phyloP scores from a whole-genome alignment of 1,284 basidiomycete species.

The Tetrapyrgos nigripes region DNA sequence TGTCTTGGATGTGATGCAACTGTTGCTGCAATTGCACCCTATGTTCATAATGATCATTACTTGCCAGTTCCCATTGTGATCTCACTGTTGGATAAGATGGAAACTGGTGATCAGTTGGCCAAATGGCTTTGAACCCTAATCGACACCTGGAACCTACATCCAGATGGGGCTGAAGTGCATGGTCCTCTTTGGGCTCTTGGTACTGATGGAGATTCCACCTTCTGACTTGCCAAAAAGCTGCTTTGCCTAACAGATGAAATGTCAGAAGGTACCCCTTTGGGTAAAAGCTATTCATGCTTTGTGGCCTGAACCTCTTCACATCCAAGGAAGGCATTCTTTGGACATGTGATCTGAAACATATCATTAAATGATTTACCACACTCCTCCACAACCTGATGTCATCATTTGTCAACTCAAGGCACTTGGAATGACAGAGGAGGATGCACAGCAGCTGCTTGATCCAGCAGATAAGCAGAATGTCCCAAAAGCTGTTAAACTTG shows the following conservation, averaged over 20 bases:
- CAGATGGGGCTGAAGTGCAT: constrained; percentile 21
- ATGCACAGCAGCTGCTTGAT: constrained; percentile 26
- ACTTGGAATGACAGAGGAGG: constrained; percentile 15
- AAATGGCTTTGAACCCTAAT: constrained; percentile 23
- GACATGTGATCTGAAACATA: constrained; percentile 37
- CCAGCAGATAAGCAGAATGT: constrained; percentile 39
- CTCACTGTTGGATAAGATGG: constrained; percentile 31
- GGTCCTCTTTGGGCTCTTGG: constrained; percentile 29
- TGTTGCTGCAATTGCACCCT: constrained; percentile 31
- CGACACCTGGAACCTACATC: constrained; percentile 18
- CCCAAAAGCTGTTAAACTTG: constrained; percentile 31
- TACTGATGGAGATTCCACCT: constrained; percentile 35
- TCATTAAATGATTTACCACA: constrained; percentile 37
- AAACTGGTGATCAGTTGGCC: constrained; percentile 23
- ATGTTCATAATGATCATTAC: constrained; percentile 25
- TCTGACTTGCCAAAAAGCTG: constrained; percentile 23
- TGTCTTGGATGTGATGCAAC: constrained; percentile 32
- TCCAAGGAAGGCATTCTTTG: constrained; percentile 19
- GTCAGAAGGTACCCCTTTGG: constrained; percentile 14
- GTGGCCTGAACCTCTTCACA: constrained; percentile 30
- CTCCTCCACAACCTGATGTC: constrained; percentile 22
- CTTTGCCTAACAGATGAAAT: constrained; percentile 22
- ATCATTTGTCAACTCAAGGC: constrained; percentile 16
- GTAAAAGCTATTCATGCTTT: constrained; percentile 18
- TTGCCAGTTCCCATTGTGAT: constrained; percentile 23